Percentiles rank a stretch among this genome's conserved stretches.
Evolutionary conservation across 2,329 filamentous ascomycete genomes (phyloP).

Genomic region (Aspergillus hortae): DNA sequence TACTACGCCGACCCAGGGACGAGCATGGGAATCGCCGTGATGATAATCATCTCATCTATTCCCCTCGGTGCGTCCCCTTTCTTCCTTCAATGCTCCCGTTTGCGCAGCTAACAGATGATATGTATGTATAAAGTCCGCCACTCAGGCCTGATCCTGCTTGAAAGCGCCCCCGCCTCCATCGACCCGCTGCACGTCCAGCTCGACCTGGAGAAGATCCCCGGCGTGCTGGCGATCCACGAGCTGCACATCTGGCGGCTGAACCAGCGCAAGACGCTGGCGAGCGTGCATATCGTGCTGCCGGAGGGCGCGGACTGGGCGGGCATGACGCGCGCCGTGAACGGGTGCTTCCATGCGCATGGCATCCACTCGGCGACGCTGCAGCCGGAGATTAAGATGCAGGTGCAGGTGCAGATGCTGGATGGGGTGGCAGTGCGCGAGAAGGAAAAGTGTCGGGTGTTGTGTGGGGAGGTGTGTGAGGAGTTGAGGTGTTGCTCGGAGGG

Average conservation of each 20-base stretch:
- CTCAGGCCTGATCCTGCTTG: constrained; percentile 61
- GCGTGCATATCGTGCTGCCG: constrained; percentile 64
- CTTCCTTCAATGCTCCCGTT: no score
- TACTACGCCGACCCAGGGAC: constrained; percentile 69
- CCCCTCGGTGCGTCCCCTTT: constrained; percentile 49
- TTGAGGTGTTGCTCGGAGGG: constrained; percentile 47
- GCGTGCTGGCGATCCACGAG: constrained; percentile 65
- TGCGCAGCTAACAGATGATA: background rate
- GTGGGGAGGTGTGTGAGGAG: constrained; percentile 50
- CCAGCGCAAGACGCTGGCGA: constrained; percentile 66
- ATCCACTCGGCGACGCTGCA: constrained; percentile 70
- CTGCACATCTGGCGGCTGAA: constrained; percentile 72
- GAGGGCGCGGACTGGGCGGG: constrained; percentile 57
- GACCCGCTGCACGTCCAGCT: constrained; percentile 61
- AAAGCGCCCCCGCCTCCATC: constrained; percentile 61
- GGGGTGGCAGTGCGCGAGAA: constrained; percentile 21
- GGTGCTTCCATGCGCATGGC: constrained; percentile 70
- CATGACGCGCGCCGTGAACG: constrained; percentile 59
- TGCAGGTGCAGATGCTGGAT: constrained; percentile 7
- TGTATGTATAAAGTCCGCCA: constrained; percentile 19
- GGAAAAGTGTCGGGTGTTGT: constrained; percentile 52
- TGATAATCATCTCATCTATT: constrained; percentile 61
- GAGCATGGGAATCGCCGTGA: constrained; percentile 62
- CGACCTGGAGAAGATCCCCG: constrained; percentile 68
- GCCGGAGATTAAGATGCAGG: constrained; percentile 50